phyloP scores from a whole-genome alignment of 306 rosid genomes.

The Urtica urens region DNA sequence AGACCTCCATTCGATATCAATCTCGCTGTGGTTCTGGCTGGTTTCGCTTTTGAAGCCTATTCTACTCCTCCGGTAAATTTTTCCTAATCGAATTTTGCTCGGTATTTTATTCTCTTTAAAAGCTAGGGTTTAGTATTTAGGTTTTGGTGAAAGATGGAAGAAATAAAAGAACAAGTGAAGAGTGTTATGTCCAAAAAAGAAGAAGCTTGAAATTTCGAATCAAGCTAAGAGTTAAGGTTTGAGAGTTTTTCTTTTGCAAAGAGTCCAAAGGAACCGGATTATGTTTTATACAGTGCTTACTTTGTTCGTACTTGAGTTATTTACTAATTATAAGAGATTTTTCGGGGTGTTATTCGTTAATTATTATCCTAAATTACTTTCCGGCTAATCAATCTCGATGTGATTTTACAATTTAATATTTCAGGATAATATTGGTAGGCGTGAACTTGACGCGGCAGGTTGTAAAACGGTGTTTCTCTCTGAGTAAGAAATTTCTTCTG shows the following conservation, averaged over 20 bases:
- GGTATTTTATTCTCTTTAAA: not conserved
- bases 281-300: too few relatives aligned
- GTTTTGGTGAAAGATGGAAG: constrained; percentile 1
- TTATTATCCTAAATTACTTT: not conserved
- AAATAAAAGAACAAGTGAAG: not conserved
- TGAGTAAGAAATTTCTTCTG: constrained; percentile 40
- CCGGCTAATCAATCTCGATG: not conserved
- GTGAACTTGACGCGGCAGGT: constrained; percentile 70
- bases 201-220: not conserved
- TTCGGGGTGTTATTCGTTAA: not conserved
- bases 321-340: too few relatives aligned
- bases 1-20: constrained; percentile 73
- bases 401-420: constrained; percentile 5
- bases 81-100: not conserved
- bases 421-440: constrained; percentile 63
- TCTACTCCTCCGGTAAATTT: constrained; percentile 54
- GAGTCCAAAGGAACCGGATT: not conserved
- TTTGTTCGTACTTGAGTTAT: too few relatives aligned
- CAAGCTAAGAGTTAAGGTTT: not conserved
- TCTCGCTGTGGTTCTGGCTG: constrained; percentile 84
- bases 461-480: constrained; percentile 71
- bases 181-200: not conserved
- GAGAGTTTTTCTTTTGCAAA: not conserved
- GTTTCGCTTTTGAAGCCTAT: constrained; percentile 86
- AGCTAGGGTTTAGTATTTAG: constrained; percentile 9